Evolutionary conservation across 1,139 yeast genomes (phyloP), one percentile per base, ranked within the genome.

Genomic region (Scheffersomyces insectosa): DNA sequence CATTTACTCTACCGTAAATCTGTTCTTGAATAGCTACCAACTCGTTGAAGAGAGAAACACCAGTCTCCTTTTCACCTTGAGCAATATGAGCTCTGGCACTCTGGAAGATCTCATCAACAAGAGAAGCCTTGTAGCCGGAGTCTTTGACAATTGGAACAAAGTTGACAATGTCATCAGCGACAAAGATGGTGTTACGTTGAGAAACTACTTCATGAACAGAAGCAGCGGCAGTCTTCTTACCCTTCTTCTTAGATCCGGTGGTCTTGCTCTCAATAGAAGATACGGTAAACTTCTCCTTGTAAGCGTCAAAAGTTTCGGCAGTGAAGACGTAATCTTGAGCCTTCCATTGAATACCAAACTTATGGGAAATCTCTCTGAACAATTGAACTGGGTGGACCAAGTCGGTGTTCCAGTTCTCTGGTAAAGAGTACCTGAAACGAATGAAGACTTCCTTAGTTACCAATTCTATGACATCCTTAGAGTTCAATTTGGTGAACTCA

Each of bases 311-410:
- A 25, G 66, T 67, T 40, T 72, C 79, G 42, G 61, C 60, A 34
- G 80, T 72, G 59, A 81, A 81, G 11, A 63, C 68, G 59, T 79
- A 84, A 14, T 70, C 63, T 48, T 69, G 74, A n/a, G 79, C 63
- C 51, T 72, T 69, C 88, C 96, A 85, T 70, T 93, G 99, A 45
- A 93, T 80, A 67, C 99, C 99, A 53, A 84, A 80, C 65, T 87
- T 85, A 43, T 74, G 58, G 12, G 96, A 83, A 48, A 90, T 74
- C 50, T 85, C 89, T 68, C 93, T 81, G 59, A 88, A 72, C 42
- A 89, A 61, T 45, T 78, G 77, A 27, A 68, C 51, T 12, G 77
- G 73, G 34, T 63, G 67, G 38, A 75, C 52, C 30, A 49, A 41
- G 7, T 59, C 51, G 3, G 54, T 44, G 32, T 65, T 45, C 85